Percentiles rank a stretch among this genome's conserved stretches.
phyloP scores from a whole-genome alignment of 345 rosid genomes.

The Conringia planisiliqua region DNA sequence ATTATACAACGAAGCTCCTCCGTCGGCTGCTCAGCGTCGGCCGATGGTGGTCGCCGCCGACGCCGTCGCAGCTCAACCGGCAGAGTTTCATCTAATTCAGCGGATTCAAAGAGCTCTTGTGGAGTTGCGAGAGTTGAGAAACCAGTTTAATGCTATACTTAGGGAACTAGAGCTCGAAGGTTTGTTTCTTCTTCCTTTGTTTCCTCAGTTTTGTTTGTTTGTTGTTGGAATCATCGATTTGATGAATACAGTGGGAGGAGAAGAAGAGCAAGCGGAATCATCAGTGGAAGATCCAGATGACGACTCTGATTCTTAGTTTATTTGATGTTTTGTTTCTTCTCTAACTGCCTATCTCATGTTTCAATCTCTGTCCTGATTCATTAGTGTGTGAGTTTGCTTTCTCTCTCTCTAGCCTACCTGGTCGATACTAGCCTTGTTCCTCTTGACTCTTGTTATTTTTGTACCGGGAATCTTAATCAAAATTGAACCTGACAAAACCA shows the following conservation, averaged over 20 bases:
- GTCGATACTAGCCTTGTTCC: neutral
- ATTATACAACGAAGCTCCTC: conserved; percentile 19
- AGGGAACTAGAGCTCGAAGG: conserved; percentile 25
- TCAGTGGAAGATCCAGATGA: conserved; percentile 38
- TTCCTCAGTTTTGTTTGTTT: neutral
- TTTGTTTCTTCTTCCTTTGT: neutral
- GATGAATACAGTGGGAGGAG: conserved; percentile 23
- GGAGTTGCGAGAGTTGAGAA: conserved; percentile 26
- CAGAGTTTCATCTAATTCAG: conserved; percentile 20
- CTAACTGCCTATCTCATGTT: neutral
- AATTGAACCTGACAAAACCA: neutral
- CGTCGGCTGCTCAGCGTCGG: neutral
- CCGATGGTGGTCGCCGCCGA: neutral
- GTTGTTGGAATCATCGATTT: neutral
- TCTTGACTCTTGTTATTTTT: neutral
- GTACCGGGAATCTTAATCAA: neutral
- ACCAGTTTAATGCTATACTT: conserved; percentile 31
- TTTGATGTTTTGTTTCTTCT: neutral
- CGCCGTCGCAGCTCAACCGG: conserved; percentile 1
- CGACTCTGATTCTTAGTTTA: conserved; percentile 30
- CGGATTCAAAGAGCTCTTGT: conserved; percentile 31
- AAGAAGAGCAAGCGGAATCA: conserved; percentile 32
- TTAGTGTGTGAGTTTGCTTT: neutral
- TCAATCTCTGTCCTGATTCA: neutral
- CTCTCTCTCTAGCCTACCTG: neutral